These are phyloP conservation scores for Fimicolochytrium jonesii DNA, from an alignment of 192 early-diverging fungal genomes.

Conservation along the genomic window DNA sequence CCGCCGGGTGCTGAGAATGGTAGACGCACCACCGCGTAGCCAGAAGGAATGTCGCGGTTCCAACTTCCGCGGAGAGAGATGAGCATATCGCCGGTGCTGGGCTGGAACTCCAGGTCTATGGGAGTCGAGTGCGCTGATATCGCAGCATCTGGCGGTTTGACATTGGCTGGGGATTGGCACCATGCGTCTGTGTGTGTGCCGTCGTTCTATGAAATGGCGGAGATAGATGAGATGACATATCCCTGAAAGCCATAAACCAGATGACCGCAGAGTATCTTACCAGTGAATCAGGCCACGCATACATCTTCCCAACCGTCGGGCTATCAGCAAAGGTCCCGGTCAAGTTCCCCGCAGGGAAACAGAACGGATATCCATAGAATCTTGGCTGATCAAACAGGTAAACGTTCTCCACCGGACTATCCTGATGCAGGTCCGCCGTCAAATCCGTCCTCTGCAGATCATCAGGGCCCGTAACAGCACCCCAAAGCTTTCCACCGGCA, in stretches of 20 bases:
- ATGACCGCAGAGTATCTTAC: too few species aligned
- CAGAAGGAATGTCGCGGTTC: slow-evolving; percentile 34
- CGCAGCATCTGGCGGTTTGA: slow-evolving; percentile 15
- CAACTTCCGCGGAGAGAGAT: slow-evolving; percentile 39
- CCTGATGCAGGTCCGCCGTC: slow-evolving; percentile 19
- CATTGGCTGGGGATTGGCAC: slow-evolving; percentile 37
- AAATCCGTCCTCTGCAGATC: slow-evolving; percentile 28
- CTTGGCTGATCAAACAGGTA: slow-evolving; percentile 24
- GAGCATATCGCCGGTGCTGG: slow-evolving; percentile 1
- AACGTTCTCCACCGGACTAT: slow-evolving; percentile 32
- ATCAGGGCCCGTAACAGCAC: slow-evolving; percentile 38
- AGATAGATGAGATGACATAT: too few species aligned
- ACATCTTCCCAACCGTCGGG: slow-evolving; percentile 15
- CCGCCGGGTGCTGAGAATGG: slow-evolving; percentile 19
- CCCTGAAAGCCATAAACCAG: too few species aligned
- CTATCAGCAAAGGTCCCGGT: slow-evolving; percentile 19
- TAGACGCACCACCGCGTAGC: slow-evolving; percentile 34
- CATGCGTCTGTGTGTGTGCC: slow-evolving; percentile 31
- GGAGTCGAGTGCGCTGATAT: slow-evolving; percentile 38
- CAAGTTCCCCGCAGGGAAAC: slow-evolving; percentile 34
- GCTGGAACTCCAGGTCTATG: slow-evolving; percentile 26
- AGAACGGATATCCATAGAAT: slow-evolving; percentile 45
- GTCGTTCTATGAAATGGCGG: slow-evolving; percentile 1
- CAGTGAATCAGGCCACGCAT: slow-evolving; percentile 28
- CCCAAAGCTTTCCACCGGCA: slow-evolving; percentile 25